phyloP scores from a whole-genome alignment of 495 filamentous ascomycete species.

The Hypoxylon crocopeplum region DNA sequence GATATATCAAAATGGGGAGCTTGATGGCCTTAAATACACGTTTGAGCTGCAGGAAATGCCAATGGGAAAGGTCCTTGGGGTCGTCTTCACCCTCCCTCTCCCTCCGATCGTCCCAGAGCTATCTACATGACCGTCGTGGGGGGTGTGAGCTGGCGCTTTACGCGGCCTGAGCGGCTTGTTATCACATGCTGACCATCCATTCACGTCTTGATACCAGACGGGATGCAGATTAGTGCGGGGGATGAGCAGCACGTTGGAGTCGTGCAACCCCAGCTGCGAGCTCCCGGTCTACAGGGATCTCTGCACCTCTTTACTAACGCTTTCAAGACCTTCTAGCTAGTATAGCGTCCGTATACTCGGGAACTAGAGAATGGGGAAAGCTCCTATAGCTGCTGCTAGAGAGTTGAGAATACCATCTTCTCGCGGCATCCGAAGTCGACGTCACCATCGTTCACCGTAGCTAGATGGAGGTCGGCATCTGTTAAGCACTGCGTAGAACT shows the following conservation, averaged over 20 bases:
- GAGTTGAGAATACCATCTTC: background rate
- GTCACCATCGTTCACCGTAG: background rate
- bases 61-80: slow-evolving; percentile 8
- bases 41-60: slow-evolving; percentile 20
- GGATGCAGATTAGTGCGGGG: slow-evolving; percentile 31
- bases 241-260: slow-evolving; percentile 17
- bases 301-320: slow-evolving; percentile 25
- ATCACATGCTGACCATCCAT: slow-evolving; percentile 34
- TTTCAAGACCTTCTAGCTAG: slow-evolving; percentile 1
- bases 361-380: background rate
- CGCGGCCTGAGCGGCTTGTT: slow-evolving; percentile 21
- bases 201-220: slow-evolving; percentile 22
- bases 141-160: slow-evolving; percentile 30
- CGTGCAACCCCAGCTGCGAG: slow-evolving; percentile 24
- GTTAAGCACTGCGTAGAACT: slow-evolving; percentile 12
- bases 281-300: slow-evolving; percentile 11
- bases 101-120: slow-evolving; percentile 1
- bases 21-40: slow-evolving; percentile 39
- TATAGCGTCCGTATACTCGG: background rate
- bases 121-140: slow-evolving; percentile 20
- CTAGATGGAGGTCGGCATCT: background rate
- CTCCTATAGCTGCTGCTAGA: background rate
- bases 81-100: slow-evolving; percentile 19
- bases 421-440: background rate
- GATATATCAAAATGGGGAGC: slow-evolving; percentile 35